These are phyloP conservation scores for Metarhizium guizhouense DNA, from an alignment of 2,329 filamentous ascomycete species.

Conservation along the genomic window DNA sequence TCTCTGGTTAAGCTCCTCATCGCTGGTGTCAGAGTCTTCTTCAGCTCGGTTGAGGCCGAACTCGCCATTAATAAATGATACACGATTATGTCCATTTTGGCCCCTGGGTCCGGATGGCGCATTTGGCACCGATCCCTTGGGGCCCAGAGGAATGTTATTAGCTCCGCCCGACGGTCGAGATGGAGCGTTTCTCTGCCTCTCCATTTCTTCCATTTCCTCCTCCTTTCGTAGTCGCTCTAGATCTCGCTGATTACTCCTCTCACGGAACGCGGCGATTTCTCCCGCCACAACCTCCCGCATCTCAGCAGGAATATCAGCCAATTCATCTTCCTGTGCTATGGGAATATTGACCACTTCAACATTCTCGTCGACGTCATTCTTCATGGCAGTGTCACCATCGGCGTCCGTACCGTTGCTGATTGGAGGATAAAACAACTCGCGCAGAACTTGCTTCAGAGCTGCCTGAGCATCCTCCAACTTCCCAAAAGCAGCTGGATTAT, in stretches of 20 bases:
- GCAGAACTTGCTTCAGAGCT: slow-evolving; percentile 58
- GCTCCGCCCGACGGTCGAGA: slow-evolving; percentile 57
- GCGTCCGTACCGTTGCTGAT: slow-evolving; percentile 40
- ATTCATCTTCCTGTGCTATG: slow-evolving; percentile 79
- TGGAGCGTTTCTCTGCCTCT: slow-evolving; percentile 62
- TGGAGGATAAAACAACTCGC: slow-evolving; percentile 62
- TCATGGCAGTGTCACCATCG: slow-evolving; percentile 63
- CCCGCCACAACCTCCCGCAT: slow-evolving; percentile 92
- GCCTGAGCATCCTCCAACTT: slow-evolving; percentile 61
- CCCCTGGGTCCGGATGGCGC: slow-evolving; percentile 59
- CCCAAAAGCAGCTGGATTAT: slow-evolving; percentile 55
- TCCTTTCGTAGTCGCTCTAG: slow-evolving; percentile 79
- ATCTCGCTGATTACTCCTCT: slow-evolving; percentile 81
- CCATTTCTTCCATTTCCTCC: slow-evolving; percentile 84
- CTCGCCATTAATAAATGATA: slow-evolving; percentile 76
- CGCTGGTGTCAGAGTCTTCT: slow-evolving; percentile 79
- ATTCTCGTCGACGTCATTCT: slow-evolving; percentile 53
- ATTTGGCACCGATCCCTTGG: slow-evolving; percentile 47
- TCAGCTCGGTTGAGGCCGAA: slow-evolving; percentile 61
- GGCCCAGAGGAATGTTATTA: slow-evolving; percentile 37
- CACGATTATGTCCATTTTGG: slow-evolving; percentile 53
- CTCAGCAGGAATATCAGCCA: slow-evolving; percentile 90
- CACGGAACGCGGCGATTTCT: slow-evolving; percentile 90
- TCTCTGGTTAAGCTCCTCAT: slow-evolving; percentile 73
- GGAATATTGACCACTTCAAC: slow-evolving; percentile 88